phyloP scores from a whole-genome alignment of 768 basidiomycete species.

The Naganishia vishniacii region DNA sequence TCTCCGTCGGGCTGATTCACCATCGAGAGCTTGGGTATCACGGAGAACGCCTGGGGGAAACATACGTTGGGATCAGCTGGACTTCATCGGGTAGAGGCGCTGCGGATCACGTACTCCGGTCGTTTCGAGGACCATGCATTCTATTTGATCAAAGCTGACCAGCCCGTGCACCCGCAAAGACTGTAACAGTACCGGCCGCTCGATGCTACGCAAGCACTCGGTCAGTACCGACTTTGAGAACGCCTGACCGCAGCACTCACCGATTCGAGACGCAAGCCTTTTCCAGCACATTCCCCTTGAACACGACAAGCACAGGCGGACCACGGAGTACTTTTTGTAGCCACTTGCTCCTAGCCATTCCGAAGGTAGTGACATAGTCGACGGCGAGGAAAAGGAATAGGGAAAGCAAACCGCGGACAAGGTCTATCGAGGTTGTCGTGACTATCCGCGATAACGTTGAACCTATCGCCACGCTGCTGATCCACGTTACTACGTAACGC shows the following conservation, averaged over 20 bases:
- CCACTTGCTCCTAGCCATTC: slow-evolving; percentile 1
- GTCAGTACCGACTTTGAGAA: not conserved
- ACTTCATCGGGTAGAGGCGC: not conserved
- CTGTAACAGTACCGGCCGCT: slow-evolving; percentile 1
- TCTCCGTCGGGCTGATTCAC: not conserved
- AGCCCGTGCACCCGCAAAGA: not conserved
- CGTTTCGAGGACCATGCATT: slow-evolving; percentile 13
- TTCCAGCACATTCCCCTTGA: slow-evolving; percentile 4
- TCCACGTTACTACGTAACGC: slow-evolving; percentile 5
- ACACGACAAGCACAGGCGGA: not conserved
- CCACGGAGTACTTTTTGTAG: not conserved
- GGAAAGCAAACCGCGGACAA: not conserved
- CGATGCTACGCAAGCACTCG: not conserved
- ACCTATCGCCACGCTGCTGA: not conserved
- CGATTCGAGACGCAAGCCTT: not conserved
- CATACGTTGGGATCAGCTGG: not conserved
- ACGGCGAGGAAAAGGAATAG: slow-evolving; percentile 5
- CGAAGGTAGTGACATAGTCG: slow-evolving; percentile 4
- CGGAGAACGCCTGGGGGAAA: slow-evolving; percentile 2
- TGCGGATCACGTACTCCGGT: not conserved
- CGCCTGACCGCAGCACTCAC: not conserved
- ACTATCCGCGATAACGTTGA: not conserved
- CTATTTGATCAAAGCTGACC: not conserved
- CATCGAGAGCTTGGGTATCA: not conserved
- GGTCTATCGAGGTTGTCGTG: not conserved